Percentiles rank a stretch among this genome's conserved stretches.
phyloP scores from a whole-genome alignment of 2,329 filamentous ascomycete genomes.

The Graphiopsis chlorocephala region DNA sequence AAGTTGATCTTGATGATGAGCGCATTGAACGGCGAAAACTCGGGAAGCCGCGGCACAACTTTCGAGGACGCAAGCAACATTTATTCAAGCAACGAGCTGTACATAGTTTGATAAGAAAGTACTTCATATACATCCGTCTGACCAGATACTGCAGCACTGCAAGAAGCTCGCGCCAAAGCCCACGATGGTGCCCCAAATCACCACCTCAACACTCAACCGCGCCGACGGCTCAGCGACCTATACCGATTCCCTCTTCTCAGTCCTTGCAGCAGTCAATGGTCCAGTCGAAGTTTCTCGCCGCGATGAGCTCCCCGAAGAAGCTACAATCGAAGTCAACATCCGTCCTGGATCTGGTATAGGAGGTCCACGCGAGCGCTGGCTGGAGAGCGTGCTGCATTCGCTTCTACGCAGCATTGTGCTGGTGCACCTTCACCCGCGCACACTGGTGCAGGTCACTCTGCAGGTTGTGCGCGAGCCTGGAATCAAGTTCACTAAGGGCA shows the following conservation, averaged over 20 bases:
- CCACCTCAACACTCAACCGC: conserved; percentile 55
- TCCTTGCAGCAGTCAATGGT: conserved; percentile 85
- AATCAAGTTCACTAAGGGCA: conserved; percentile 55
- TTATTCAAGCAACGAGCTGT: background rate
- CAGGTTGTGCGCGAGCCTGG: conserved; percentile 53
- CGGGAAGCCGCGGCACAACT: background rate
- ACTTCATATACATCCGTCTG: background rate
- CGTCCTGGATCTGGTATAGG: conserved; percentile 81
- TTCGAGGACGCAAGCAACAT: conserved; percentile 1
- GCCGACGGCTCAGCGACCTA: conserved; percentile 80
- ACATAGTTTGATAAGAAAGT: background rate
- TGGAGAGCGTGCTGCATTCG: conserved; percentile 72
- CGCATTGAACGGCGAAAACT: background rate
- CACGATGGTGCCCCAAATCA: conserved; percentile 27
- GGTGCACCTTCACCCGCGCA: conserved; percentile 71
- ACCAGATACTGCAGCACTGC: background rate
- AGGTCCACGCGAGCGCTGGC: conserved; percentile 61
- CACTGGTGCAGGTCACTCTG: conserved; percentile 76
- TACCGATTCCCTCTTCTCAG: conserved; percentile 70
- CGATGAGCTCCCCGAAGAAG: conserved; percentile 90
- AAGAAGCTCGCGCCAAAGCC: background rate
- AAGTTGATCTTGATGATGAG: background rate
- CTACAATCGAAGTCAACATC: conserved; percentile 83
- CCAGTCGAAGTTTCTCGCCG: conserved; percentile 85
- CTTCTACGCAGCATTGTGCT: conserved; percentile 73